Percentiles rank a stretch among this genome's conserved stretches.
phyloP scores from a whole-genome alignment of 495 filamentous ascomycete genomes.

The Jackrogersella minutella region DNA sequence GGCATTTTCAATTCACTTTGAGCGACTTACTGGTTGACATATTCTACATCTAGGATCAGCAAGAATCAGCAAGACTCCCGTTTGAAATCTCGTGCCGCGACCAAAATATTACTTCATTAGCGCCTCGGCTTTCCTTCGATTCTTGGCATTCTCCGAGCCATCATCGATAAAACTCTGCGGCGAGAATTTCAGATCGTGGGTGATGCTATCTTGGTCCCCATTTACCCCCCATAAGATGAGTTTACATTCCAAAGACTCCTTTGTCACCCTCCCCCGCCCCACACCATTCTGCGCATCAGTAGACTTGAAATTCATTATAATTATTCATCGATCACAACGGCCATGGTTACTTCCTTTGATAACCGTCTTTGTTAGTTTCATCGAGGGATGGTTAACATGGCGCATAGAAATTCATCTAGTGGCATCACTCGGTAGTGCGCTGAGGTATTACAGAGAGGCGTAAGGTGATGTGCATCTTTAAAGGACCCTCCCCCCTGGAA shows the following conservation, averaged over 20 bases:
- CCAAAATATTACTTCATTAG: not conserved
- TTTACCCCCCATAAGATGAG: constrained; percentile 31
- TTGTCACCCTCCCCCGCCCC: constrained; percentile 36
- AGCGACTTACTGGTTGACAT: not conserved
- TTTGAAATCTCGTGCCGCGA: not conserved
- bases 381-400: constrained; percentile 24
- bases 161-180: constrained; percentile 2
- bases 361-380: constrained; percentile 32
- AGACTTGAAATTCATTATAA: constrained; percentile 38
- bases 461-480: constrained; percentile 36
- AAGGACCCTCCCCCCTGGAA: constrained; percentile 42
- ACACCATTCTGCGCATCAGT: constrained; percentile 12
- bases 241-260: constrained; percentile 44
- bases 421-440: constrained; percentile 14
- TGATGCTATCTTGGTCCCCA: constrained; percentile 7
- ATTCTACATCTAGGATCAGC: not conserved
- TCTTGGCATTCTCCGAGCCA: constrained; percentile 17
- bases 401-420: constrained; percentile 9
- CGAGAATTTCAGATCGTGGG: constrained; percentile 25
- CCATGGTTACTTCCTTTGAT: constrained; percentile 43
- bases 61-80: not conserved
- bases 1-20: not conserved
- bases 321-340: constrained; percentile 40
- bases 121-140: not conserved
- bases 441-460: constrained; percentile 18